These are phyloP conservation scores for Apiospora sp. DNA, from an alignment of 2,329 filamentous ascomycete species.

Conservation along the genomic window DNA sequence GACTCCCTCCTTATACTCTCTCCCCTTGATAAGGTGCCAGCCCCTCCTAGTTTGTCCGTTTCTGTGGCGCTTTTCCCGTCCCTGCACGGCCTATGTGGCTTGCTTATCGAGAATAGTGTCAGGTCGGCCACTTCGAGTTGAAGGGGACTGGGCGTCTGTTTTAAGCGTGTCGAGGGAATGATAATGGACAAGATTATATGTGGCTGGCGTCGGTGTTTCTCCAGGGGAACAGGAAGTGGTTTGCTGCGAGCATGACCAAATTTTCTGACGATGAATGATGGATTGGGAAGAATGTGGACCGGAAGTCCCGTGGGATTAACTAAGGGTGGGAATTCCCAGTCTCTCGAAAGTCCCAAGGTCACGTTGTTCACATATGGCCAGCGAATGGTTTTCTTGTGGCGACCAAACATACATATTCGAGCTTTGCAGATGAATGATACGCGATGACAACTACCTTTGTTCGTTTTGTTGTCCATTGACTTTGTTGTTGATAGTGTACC, in stretches of 20 bases:
- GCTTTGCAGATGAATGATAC: constrained; percentile 23
- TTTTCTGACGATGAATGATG: constrained; percentile 24
- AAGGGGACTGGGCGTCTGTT: neutral
- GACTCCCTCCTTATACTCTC: neutral
- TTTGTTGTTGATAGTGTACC: neutral
- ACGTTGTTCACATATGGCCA: constrained; percentile 1
- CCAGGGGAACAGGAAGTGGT: constrained; percentile 2
- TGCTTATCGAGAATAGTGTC: constrained; percentile 3
- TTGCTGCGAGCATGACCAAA: neutral
- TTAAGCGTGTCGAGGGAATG: neutral
- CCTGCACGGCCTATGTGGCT: neutral
- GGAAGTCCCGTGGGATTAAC: constrained; percentile 2
- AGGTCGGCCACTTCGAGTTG: neutral
- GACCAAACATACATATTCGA: constrained; percentile 22
- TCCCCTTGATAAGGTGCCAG: neutral
- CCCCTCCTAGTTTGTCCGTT: neutral
- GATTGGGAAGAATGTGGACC: constrained; percentile 17
- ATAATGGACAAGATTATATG: constrained; percentile 13
- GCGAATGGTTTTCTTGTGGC: constrained; percentile 21
- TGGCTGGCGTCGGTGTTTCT: constrained; percentile 1
- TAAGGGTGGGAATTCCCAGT: constrained; percentile 5
- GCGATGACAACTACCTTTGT: constrained; percentile 17
- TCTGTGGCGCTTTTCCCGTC: neutral
- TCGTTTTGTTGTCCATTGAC: neutral
- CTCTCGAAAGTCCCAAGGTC: constrained; percentile 6